phyloP scores from a whole-genome alignment of 257 asterid genomes.

The Coffea eugenioides region DNA sequence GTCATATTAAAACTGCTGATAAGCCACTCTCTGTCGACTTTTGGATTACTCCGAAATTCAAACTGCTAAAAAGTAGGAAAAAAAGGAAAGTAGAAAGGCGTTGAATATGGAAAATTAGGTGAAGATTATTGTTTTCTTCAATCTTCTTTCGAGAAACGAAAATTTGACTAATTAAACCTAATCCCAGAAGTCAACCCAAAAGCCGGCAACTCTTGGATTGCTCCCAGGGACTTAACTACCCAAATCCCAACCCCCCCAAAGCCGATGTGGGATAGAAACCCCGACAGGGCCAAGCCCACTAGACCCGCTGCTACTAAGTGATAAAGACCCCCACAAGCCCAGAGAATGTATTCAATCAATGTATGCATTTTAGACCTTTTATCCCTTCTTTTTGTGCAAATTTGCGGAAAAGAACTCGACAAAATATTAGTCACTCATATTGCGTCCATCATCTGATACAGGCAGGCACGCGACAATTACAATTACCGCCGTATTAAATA shows the following conservation, averaged over 20 bases:
- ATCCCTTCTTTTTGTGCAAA: conserved; percentile 13
- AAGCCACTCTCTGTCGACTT: neutral
- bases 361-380: neutral
- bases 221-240: no score
- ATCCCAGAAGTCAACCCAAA: no score
- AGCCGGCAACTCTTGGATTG: no score
- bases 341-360: no score
- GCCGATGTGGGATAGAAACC: no score
- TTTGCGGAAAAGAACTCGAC: neutral
- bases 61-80: neutral
- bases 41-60: neutral
- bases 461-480: neutral
- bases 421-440: neutral
- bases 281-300: no score
- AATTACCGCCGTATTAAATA: no score
- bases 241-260: no score
- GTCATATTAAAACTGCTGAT: neutral
- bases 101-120: neutral
- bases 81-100: neutral
- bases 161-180: no score
- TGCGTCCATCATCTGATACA: neutral
- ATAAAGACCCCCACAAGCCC: no score
- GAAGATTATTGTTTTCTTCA: neutral
- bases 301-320: no score
- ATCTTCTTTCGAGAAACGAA: no score